Base-by-base conservation (phyloP, 768 basidiomycete genomes). In the Psilocybe cubensis region DNA sequence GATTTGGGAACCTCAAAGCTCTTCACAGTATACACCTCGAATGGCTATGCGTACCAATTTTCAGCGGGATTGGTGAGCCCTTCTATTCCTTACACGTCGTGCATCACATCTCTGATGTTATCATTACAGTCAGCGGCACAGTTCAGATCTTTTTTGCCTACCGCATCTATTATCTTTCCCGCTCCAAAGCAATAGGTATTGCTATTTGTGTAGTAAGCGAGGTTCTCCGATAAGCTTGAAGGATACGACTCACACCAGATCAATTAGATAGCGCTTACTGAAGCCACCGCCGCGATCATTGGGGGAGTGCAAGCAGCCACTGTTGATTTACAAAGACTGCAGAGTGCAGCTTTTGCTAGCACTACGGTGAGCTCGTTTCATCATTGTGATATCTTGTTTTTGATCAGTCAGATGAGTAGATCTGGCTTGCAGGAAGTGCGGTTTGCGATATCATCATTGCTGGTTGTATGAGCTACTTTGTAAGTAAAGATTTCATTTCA, bases 371-470 rank as follows among this genome's bases (percentile, higher is more conserved):
- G 56, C n/a, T 31, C 7, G 35, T 38, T 2, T n/a, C 4, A 17
- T 14, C 35, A n/a, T n/a, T 12, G 12, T n/a, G 12, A 38, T 8
- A 5, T 18, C 10, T 24, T 12, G 18, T 18, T 31, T 52, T 27
- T 23, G n/a, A 20, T 3, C 20, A 3, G 40, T 29, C 24, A 38
- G 38, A 27, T 48, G 27, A 7, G 27, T n/a, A 67, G 67, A 54
- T 71, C 23, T 73, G 72, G 72, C 63, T 64, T 31, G 56, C 60
- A 4, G 59, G 56, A 18, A 65, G 63, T 35, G 67, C 69, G 4
- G 21, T 66, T 2, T 71, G 70, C 28, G 72, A 73, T 47, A 27
- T 70, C 2, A 31, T 61, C 18, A 72, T 73, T 28, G 70, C 66
- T 8, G 52, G 56, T 17, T 60, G 59, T n/a, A 73, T 68, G 66